A percentile compares a stretch with the other conserved stretches of the same genome.
phyloP scores from a whole-genome alignment of 768 basidiomycete genomes.

The Boletus subcaerulescens region DNA sequence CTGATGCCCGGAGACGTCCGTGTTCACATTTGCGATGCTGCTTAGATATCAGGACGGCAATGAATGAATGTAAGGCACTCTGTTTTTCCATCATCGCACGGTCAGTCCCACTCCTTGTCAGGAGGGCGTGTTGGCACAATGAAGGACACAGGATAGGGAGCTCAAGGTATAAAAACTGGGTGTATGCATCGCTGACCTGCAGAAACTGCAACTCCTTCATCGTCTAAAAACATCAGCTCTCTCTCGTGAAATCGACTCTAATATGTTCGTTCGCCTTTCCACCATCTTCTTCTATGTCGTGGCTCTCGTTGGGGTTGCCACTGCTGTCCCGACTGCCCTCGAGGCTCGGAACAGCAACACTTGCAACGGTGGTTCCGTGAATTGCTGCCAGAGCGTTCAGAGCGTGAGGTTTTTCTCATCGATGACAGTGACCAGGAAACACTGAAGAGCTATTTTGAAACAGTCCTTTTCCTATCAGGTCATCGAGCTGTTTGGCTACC shows the following conservation, averaged over 20 bases:
- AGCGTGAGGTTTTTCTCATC: background rate
- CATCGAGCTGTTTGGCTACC: background rate
- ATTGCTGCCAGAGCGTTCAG: slow-evolving; percentile 1
- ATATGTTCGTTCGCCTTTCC: slow-evolving; percentile 7
- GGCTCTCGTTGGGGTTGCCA: slow-evolving; percentile 3
- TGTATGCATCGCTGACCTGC: background rate
- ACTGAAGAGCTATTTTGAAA: background rate
- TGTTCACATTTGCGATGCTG: background rate
- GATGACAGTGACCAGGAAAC: background rate
- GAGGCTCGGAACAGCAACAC: background rate
- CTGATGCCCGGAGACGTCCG: background rate
- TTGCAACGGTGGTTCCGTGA: slow-evolving; percentile 39
- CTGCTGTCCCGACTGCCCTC: slow-evolving; percentile 2
- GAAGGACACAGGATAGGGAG: background rate
- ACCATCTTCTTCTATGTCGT: background rate
- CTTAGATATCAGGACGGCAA: too few species aligned
- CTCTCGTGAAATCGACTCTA: background rate
- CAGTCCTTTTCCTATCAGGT: background rate
- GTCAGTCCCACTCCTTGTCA: background rate
- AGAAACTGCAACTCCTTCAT: background rate
- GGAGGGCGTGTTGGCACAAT: too few species aligned
- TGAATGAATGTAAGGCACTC: background rate
- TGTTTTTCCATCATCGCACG: background rate
- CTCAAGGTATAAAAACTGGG: background rate
- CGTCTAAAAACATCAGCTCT: background rate